Conservation (phyloP, 768 basidiomycete genomes). For the Suillus occidentalis region DNA sequence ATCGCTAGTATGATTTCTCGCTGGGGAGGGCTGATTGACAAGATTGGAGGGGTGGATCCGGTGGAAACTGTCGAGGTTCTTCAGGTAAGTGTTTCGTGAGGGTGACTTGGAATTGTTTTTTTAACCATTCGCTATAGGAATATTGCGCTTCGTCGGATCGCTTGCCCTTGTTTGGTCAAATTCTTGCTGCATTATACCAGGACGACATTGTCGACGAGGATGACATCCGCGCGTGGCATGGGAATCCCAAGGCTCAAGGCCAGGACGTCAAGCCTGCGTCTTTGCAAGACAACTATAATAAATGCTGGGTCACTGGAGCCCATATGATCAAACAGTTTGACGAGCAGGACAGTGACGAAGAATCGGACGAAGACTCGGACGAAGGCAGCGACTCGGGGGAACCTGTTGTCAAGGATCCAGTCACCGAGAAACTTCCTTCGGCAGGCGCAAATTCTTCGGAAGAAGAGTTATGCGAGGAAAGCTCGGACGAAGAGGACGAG, state of each 20-base stretch:
- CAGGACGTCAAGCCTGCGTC: slow-evolving; percentile 41
- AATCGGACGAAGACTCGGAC: slow-evolving; percentile 33
- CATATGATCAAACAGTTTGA: slow-evolving; percentile 82
- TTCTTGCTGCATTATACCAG: slow-evolving; percentile 86
- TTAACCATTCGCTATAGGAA: slow-evolving; percentile 37
- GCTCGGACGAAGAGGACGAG: slow-evolving; percentile 15
- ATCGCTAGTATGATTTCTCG: slow-evolving; percentile 62
- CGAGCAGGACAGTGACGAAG: slow-evolving; percentile 64
- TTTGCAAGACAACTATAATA: slow-evolving; percentile 56
- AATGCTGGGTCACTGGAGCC: slow-evolving; percentile 68
- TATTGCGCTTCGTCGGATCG: slow-evolving; percentile 67
- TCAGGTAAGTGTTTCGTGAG: slow-evolving; percentile 52
- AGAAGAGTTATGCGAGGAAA: slow-evolving; percentile 22
- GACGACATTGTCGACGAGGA: slow-evolving; percentile 91
- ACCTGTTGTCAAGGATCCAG: slow-evolving; percentile 4
- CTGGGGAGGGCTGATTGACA: slow-evolving; percentile 84
- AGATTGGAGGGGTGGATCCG: slow-evolving; percentile 80
- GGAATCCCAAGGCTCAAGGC: slow-evolving; percentile 52
- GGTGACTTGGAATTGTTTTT: not conserved
- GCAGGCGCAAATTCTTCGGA: slow-evolving; percentile 11
- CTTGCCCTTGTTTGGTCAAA: slow-evolving; percentile 75
- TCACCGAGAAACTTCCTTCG: not conserved
- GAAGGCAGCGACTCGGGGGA: slow-evolving; percentile 20
- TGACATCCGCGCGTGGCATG: slow-evolving; percentile 87
- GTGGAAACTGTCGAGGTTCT: slow-evolving; percentile 77